Conservation (phyloP, 768 basidiomycete species). For the Leucocoprinus leucothites region DNA sequence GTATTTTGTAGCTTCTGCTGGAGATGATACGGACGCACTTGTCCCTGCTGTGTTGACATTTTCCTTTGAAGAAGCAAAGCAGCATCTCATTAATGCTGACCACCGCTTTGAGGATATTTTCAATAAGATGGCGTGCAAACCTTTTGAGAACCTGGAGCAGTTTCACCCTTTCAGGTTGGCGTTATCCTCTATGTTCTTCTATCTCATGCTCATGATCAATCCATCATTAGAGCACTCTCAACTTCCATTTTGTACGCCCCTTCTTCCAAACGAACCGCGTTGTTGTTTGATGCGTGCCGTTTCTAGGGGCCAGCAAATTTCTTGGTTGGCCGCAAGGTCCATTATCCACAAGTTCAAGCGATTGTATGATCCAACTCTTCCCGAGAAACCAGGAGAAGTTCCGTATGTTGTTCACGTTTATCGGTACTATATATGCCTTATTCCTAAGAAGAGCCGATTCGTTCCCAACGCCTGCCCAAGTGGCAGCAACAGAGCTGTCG, state of each 20-base stretch:
- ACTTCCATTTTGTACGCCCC: constrained; percentile 65
- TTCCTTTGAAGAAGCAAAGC: constrained; percentile 71
- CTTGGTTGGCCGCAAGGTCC: constrained; percentile 82
- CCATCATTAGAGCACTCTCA: constrained; percentile 32
- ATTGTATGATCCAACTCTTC: constrained; percentile 69
- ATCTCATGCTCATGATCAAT: not conserved
- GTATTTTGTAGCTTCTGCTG: constrained; percentile 1
- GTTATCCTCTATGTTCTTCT: not conserved
- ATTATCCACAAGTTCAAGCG: constrained; percentile 79
- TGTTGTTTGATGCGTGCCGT: not conserved
- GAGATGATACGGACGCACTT: constrained; percentile 26
- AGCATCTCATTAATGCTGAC: constrained; percentile 66
- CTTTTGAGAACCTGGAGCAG: constrained; percentile 69
- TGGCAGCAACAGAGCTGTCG: constrained; percentile 55
- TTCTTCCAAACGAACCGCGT: too few species aligned
- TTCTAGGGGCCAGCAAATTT: constrained; percentile 73
- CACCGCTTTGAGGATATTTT: constrained; percentile 72
- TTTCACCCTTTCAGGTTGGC: constrained; percentile 80
- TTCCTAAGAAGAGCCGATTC: constrained; percentile 14
- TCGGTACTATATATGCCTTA: not conserved
- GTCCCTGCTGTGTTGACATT: constrained; percentile 75
- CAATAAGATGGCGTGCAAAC: constrained; percentile 61
- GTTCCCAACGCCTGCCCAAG: constrained; percentile 73
- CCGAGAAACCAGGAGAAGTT: constrained; percentile 45
- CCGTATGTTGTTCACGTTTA: not conserved